These are phyloP conservation scores for Paraleonurus japonicus DNA, from an alignment of 257 asterid species.

Conservation along the genomic window DNA sequence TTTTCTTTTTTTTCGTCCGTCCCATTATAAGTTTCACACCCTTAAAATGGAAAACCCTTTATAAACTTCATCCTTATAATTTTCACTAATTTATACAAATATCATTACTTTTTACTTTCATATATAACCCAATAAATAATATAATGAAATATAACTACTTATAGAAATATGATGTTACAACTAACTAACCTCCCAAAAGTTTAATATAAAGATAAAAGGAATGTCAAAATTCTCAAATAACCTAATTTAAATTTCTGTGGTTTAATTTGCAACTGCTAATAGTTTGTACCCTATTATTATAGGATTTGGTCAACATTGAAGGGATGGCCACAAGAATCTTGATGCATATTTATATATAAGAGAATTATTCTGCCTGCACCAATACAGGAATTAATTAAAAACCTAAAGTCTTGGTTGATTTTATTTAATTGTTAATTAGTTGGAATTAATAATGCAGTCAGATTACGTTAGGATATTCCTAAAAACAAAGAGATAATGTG, in stretches of 20 bases:
- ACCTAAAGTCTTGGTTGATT: neutral
- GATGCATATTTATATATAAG: neutral
- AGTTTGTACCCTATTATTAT: neutral
- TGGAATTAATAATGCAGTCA: neutral
- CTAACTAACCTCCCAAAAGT: too few species aligned
- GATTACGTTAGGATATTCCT: neutral
- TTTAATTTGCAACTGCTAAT: neutral
- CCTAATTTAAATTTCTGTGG: neutral
- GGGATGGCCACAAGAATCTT: neutral
- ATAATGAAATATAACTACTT: too few species aligned
- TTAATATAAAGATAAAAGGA: too few species aligned
- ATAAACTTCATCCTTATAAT: too few species aligned
- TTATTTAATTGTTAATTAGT: neutral
- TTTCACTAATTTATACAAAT: too few species aligned
- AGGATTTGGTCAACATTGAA: neutral
- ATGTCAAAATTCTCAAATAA: too few species aligned
- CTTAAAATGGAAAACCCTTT: too few species aligned
- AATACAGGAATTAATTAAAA: neutral
- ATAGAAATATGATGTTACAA: too few species aligned
- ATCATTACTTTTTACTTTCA: too few species aligned
- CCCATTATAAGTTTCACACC: too few species aligned
- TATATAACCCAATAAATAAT: too few species aligned
- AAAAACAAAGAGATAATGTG: neutral
- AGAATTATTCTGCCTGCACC: neutral
- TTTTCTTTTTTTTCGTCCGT: too few species aligned